Evolutionary conservation across 805 yeast genomes (phyloP).

Genomic region (Pichia insulana): DNA sequence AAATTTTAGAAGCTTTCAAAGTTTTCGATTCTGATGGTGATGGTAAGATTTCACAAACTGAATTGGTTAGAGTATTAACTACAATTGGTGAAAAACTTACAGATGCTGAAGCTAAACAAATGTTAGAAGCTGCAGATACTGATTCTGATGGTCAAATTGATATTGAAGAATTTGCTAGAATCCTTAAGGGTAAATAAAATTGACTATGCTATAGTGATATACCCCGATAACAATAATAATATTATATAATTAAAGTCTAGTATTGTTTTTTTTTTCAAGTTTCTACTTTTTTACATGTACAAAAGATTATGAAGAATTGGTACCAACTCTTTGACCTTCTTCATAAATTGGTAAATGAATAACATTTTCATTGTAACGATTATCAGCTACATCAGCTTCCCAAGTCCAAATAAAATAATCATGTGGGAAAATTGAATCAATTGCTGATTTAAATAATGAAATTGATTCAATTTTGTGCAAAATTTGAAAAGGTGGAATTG

Average conservation of each 20-base stretch:
- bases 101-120: slow-evolving; percentile 95
- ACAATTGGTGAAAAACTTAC: slow-evolving; percentile 95
- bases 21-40: slow-evolving; percentile 96
- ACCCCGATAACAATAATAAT: too few relatives aligned
- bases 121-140: slow-evolving; percentile 92
- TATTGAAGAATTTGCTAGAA: slow-evolving; percentile 91
- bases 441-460: slow-evolving; percentile 2
- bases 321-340: slow-evolving; percentile 3
- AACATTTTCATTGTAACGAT: background rate
- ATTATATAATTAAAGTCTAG: too few relatives aligned
- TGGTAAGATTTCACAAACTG: slow-evolving; percentile 94
- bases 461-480: slow-evolving; percentile 53
- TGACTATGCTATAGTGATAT: too few relatives aligned
- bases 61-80: slow-evolving; percentile 91
- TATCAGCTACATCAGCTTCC: slow-evolving; percentile 2
- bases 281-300: too few relatives aligned
- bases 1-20: slow-evolving; percentile 93
- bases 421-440: slow-evolving; percentile 4
- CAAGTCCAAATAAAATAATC: slow-evolving; percentile 8
- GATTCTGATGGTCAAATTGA: slow-evolving; percentile 96
- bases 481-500: slow-evolving; percentile 57
- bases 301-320: background rate
- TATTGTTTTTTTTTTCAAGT: too few relatives aligned
- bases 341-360: slow-evolving; percentile 5
- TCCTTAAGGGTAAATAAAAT: slow-evolving; percentile 62